These are phyloP conservation scores for Pyrenochaeta sp. DNA, from an alignment of 2,329 filamentous ascomycete species.

Conservation along the genomic window DNA sequence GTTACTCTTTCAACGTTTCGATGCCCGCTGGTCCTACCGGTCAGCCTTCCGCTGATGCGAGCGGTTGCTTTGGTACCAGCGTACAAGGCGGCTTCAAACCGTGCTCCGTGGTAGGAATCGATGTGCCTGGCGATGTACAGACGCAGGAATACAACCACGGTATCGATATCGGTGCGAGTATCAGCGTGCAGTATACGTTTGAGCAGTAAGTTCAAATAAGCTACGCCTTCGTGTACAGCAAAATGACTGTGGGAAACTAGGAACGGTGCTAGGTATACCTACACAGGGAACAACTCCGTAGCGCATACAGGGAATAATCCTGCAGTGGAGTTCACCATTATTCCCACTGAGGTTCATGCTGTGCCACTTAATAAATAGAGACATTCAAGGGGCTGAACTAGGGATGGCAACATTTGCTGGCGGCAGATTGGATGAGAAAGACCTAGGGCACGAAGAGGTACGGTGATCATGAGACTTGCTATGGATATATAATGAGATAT, in stretches of 20 bases:
- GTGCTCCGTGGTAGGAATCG: slow-evolving; percentile 16
- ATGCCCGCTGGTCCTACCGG: slow-evolving; percentile 13
- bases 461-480: too few relatives aligned
- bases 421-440: too few relatives aligned
- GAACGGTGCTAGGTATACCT: slow-evolving; percentile 19
- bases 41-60: slow-evolving; percentile 23
- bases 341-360: slow-evolving; percentile 14
- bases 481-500: too few relatives aligned
- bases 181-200: slow-evolving; percentile 21
- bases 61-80: slow-evolving; percentile 19
- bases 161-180: slow-evolving; percentile 10
- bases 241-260: too few relatives aligned
- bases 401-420: too few relatives aligned
- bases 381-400: slow-evolving; percentile 1
- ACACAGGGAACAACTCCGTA: slow-evolving; percentile 16
- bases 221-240: too few relatives aligned
- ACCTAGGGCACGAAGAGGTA: too few relatives aligned
- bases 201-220: slow-evolving; percentile 21
- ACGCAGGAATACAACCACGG: slow-evolving; percentile 21
- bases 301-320: slow-evolving; percentile 6
- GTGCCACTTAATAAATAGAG: slow-evolving; percentile 5
- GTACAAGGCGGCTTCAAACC: slow-evolving; percentile 21
- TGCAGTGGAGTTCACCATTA: slow-evolving; percentile 7
- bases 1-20: slow-evolving; percentile 26
- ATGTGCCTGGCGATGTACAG: slow-evolving; percentile 16